Conservation (phyloP, 208 protist genomes). For the Spongospora subterranea region DNA sequence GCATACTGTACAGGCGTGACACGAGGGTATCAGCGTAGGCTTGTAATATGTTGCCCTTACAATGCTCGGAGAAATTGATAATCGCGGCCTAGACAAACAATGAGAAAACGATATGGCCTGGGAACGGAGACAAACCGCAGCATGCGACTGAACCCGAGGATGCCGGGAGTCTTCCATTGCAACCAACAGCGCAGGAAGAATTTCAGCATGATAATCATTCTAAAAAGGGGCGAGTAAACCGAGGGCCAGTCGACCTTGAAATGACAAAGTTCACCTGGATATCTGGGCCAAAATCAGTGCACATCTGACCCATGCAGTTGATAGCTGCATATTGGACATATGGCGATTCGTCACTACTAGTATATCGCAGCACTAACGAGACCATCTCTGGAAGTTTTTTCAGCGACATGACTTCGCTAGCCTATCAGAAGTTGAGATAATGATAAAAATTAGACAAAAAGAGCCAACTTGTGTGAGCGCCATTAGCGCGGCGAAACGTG, state of each 20-base stretch:
- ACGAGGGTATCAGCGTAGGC: constrained; percentile 67
- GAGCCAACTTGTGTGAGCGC: constrained; percentile 71
- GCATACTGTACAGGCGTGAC: background rate
- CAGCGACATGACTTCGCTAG: constrained; percentile 72
- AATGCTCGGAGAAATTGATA: constrained; percentile 82
- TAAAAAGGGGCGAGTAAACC: background rate
- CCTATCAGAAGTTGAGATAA: constrained; percentile 72
- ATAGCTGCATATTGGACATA: constrained; percentile 83
- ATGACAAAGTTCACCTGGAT: constrained; percentile 67
- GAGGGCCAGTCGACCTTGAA: background rate
- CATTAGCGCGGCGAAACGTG: constrained; percentile 78
- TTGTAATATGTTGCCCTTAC: constrained; percentile 63
- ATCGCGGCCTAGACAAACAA: constrained; percentile 76
- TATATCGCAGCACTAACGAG: constrained; percentile 27
- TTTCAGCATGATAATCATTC: constrained; percentile 60
- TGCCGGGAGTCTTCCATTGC: constrained; percentile 75
- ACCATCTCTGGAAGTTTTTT: constrained; percentile 74
- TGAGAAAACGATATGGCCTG: constrained; percentile 70
- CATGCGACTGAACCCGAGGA: constrained; percentile 65
- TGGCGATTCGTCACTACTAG: constrained; percentile 74
- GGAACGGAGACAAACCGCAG: background rate
- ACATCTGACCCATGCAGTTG: constrained; percentile 82
- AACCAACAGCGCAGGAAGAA: constrained; percentile 74
- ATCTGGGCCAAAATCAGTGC: constrained; percentile 77
- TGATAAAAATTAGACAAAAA: background rate